Evolutionary conservation across 805 yeast species (phyloP), one percentile per base, ranked within the genome.

Genomic region (Metschnikowia santaceciliae): DNA sequence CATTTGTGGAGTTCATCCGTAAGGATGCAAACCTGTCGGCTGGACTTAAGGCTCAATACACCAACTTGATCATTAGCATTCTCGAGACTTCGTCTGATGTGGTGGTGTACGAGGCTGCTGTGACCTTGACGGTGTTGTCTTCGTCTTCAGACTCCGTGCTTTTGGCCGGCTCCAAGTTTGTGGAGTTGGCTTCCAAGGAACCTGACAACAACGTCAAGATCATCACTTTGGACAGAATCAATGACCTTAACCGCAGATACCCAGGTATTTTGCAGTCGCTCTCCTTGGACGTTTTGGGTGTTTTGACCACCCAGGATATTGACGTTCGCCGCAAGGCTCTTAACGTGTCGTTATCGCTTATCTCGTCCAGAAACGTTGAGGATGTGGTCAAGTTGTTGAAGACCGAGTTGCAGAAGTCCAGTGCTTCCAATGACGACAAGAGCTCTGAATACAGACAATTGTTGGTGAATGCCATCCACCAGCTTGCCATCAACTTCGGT

Each of bases 181-280:
- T 92, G 54, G 96, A 89, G 52, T 77, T 94, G 60, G 96, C 97
- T 33, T 84, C 85, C 59, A 88, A 86, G 65, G 98, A 90, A 66
- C 79, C 96, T n/a, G 98, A 94, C 69, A 91, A 88, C 72, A 94
- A 91, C 64, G 91, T 92, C 61, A 95, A 95, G 70, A 79, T 94
- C 57, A 91, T 92, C 62, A 94, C 96, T 19, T 77, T 94, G 63
- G 94, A 90, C 64, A 82, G 95, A 68, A 84, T 94, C 53, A 81
- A 80, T 60, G 90, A 86, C 48, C 80, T 94, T 48, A 86, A 88
- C 63, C 73, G 74, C 54, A 79, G 78, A 54, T 81, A 84, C 64
- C 92, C 94, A 20, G 97, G 97, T 47, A 76, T 88, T 44, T 77
- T 92, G 58, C 91, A 88, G 64, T 95, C 88, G 51, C 77, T 88